Conservation (phyloP, 2,329 filamentous ascomycete genomes). For the Waltergamsia citrina region DNA sequence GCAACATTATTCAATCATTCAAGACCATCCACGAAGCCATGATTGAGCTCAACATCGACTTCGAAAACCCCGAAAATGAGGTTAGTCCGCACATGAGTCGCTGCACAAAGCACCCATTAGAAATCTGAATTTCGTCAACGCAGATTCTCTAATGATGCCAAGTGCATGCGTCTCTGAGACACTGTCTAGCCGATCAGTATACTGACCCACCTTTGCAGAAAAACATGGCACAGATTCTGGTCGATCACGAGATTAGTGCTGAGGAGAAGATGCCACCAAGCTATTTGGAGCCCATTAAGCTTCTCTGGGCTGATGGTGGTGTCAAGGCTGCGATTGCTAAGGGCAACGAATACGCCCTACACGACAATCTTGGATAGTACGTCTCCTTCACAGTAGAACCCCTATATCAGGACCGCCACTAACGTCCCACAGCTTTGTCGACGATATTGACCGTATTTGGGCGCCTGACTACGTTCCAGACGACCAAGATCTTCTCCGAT, state of each 20-base stretch:
- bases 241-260: conserved; percentile 72
- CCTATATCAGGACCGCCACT: neutral
- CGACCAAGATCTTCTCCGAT: conserved; percentile 90
- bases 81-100: too few relatives aligned
- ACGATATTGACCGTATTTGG: conserved; percentile 68
- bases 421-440: conserved; percentile 65
- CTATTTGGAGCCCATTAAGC: conserved; percentile 72
- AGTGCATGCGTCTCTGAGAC: conserved; percentile 10
- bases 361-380: conserved; percentile 92
- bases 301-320: conserved; percentile 74
- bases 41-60: conserved; percentile 72
- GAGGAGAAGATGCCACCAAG: conserved; percentile 73
- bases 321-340: conserved; percentile 83
- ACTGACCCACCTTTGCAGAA: conserved; percentile 45
- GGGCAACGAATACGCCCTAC: conserved; percentile 92
- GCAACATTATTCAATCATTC: conserved; percentile 87
- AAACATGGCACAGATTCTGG: conserved; percentile 66
- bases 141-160: too few relatives aligned
- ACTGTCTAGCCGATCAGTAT: conserved; percentile 13
- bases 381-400: conserved; percentile 19
- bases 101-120: too few relatives aligned
- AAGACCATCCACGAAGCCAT: conserved; percentile 86
- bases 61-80: conserved; percentile 70
- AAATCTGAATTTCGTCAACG: too few relatives aligned
- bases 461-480: conserved; percentile 73